These are phyloP conservation scores for Trypanosoma melophagium DNA, from an alignment of 208 protist species.

Conservation along the genomic window DNA sequence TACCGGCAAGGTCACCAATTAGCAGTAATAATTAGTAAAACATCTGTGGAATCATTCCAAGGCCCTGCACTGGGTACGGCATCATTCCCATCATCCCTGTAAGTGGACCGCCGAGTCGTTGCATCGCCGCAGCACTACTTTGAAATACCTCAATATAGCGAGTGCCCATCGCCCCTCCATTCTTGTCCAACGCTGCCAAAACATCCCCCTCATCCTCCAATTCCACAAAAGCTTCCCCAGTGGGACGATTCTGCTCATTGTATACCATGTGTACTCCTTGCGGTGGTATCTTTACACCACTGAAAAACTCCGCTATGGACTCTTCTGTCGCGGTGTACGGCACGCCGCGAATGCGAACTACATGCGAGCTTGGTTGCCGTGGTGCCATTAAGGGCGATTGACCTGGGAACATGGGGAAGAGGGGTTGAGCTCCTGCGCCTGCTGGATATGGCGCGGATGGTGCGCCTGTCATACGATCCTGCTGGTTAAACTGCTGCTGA, in stretches of 20 bases:
- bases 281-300: slow-evolving; percentile 30
- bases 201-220: slow-evolving; percentile 33
- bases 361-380: slow-evolving; percentile 17
- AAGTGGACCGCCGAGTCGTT: slow-evolving; percentile 21
- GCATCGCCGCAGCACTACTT: slow-evolving; percentile 32
- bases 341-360: slow-evolving; percentile 48
- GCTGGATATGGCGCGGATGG: slow-evolving; percentile 10
- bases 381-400: slow-evolving; percentile 22
- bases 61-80: slow-evolving; percentile 20
- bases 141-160: slow-evolving; percentile 54
- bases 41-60: slow-evolving; percentile 21
- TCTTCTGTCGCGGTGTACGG: slow-evolving; percentile 48
- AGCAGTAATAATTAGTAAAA: slow-evolving; percentile 9
- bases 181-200: slow-evolving; percentile 25
- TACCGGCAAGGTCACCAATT: not conserved
- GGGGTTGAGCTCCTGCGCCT: not conserved
- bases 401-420: slow-evolving; percentile 25
- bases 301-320: slow-evolving; percentile 46
- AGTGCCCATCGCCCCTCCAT: slow-evolving; percentile 32
- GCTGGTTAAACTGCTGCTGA: slow-evolving; percentile 1
- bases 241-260: slow-evolving; percentile 34
- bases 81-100: slow-evolving; percentile 29
- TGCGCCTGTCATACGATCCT: not conserved
- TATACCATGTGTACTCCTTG: slow-evolving; percentile 55
- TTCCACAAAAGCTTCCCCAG: slow-evolving; percentile 58